Conservation (phyloP, 768 basidiomycete genomes). For the Thelephora aurantiotincta region DNA sequence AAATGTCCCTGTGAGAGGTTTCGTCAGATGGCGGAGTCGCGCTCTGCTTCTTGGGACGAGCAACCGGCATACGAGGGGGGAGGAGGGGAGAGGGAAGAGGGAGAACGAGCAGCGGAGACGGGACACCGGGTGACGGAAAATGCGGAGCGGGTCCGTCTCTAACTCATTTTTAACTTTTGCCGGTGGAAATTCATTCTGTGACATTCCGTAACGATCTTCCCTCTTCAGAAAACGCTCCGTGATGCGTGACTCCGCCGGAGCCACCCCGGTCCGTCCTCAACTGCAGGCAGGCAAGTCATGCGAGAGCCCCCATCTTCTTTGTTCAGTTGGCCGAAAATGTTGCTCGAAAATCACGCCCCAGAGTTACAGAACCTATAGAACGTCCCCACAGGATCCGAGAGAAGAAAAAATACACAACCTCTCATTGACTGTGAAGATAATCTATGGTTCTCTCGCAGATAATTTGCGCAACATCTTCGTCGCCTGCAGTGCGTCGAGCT, state of each 20-base stretch:
- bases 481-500: not conserved
- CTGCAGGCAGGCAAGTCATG: no score
- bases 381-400: not conserved
- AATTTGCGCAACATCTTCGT: not conserved
- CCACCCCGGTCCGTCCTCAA: not conserved
- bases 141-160: not conserved
- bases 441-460: not conserved
- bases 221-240: no score
- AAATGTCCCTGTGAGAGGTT: constrained; percentile 34
- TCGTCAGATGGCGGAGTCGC: constrained; percentile 55
- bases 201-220: not conserved
- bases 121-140: not conserved
- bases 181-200: not conserved
- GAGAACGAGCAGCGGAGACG: constrained; percentile 10
- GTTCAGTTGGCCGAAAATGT: not conserved
- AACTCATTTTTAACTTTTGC: constrained; percentile 7
- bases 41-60: constrained; percentile 52
- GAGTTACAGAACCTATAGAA: no score
- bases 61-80: constrained; percentile 40
- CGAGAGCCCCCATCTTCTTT: not conserved
- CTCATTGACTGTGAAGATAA: not conserved
- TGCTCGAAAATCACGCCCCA: not conserved
- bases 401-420: not conserved
- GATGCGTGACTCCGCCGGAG: constrained; percentile 4
- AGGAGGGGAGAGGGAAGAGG: constrained; percentile 3